These are phyloP conservation scores for Gastroboletus turbinatus DNA, from an alignment of 1,284 basidiomycete species.

Conservation along the genomic window DNA sequence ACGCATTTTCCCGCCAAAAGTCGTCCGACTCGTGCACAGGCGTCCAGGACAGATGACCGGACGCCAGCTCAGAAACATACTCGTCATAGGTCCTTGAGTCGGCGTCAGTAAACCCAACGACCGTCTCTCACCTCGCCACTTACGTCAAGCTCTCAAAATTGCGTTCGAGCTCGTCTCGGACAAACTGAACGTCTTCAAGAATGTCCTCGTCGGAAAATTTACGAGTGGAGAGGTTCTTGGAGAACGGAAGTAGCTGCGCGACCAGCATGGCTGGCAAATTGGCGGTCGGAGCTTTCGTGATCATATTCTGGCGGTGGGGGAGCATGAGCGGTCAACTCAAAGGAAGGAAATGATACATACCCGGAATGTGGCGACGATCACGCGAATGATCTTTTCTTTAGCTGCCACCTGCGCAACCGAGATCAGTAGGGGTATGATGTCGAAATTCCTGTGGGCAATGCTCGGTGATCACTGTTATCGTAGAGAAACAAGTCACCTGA, in stretches of 20 bases:
- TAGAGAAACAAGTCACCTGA: slow-evolving; percentile 21
- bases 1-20: slow-evolving; percentile 97
- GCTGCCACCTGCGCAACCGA: slow-evolving; percentile 87
- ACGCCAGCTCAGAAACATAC: slow-evolving; percentile 88
- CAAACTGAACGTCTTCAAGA: slow-evolving; percentile 85
- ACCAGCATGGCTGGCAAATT: slow-evolving; percentile 95
- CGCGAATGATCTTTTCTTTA: slow-evolving; percentile 97
- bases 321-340: slow-evolving; percentile 1
- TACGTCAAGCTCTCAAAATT: slow-evolving; percentile 90
- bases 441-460: slow-evolving; percentile 65
- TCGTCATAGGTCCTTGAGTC: slow-evolving; percentile 88
- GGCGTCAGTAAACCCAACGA: neutral
- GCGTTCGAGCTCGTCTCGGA: slow-evolving; percentile 78
- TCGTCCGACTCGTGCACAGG: slow-evolving; percentile 95
- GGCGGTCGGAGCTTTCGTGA: slow-evolving; percentile 74
- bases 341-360: slow-evolving; percentile 40
- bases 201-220: slow-evolving; percentile 97
- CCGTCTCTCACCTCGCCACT: slow-evolving; percentile 24
- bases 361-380: slow-evolving; percentile 91
- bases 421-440: slow-evolving; percentile 85
- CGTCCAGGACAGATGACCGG: slow-evolving; percentile 91
- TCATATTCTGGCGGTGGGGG: slow-evolving; percentile 66
- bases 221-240: slow-evolving; percentile 78
- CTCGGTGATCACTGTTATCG: neutral
- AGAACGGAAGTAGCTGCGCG: slow-evolving; percentile 82